These are phyloP conservation scores for Boletellus ananiceps DNA, from an alignment of 768 basidiomycete genomes.

Conservation along the genomic window DNA sequence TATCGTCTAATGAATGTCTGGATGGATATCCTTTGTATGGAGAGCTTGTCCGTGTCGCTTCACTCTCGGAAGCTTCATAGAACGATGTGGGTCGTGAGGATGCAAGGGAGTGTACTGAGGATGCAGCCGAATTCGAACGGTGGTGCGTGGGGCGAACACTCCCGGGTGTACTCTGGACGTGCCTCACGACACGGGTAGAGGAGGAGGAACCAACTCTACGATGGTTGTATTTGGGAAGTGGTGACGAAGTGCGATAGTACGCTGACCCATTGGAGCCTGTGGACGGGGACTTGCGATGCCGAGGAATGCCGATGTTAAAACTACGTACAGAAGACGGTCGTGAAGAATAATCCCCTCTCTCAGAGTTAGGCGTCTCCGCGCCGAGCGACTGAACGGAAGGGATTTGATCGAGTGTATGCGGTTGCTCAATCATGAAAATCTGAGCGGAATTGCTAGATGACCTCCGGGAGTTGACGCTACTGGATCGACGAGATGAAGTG, in stretches of 20 bases:
- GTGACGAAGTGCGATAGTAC: slow-evolving; percentile 64
- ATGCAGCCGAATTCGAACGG: slow-evolving; percentile 72
- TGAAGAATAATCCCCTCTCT: slow-evolving; percentile 72
- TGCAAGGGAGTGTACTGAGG: slow-evolving; percentile 68
- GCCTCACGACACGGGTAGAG: slow-evolving; percentile 75
- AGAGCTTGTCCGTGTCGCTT: slow-evolving; percentile 58
- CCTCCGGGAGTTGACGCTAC: slow-evolving; percentile 84
- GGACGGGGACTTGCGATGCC: slow-evolving; percentile 73
- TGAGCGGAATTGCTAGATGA: slow-evolving; percentile 53
- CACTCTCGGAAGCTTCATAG: slow-evolving; percentile 69
- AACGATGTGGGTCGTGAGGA: slow-evolving; percentile 78
- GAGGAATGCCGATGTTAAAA: slow-evolving; percentile 46
- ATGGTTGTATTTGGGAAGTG: slow-evolving; percentile 71
- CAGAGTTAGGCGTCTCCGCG: slow-evolving; percentile 84
- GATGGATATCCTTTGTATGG: slow-evolving; percentile 52
- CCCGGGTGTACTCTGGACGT: slow-evolving; percentile 41
- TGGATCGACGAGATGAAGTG: slow-evolving; percentile 79
- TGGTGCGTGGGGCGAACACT: slow-evolving; percentile 48
- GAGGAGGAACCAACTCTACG: slow-evolving; percentile 76
- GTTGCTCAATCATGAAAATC: slow-evolving; percentile 50
- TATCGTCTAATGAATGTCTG: slow-evolving; percentile 47
- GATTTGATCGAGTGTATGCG: slow-evolving; percentile 42
- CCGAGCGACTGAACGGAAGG: slow-evolving; percentile 70
- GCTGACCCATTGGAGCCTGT: slow-evolving; percentile 71
- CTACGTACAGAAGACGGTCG: slow-evolving; percentile 86